These are phyloP conservation scores for Malus hybrid DNA, from an alignment of 331 rosid genomes.

Conservation along the genomic window DNA sequence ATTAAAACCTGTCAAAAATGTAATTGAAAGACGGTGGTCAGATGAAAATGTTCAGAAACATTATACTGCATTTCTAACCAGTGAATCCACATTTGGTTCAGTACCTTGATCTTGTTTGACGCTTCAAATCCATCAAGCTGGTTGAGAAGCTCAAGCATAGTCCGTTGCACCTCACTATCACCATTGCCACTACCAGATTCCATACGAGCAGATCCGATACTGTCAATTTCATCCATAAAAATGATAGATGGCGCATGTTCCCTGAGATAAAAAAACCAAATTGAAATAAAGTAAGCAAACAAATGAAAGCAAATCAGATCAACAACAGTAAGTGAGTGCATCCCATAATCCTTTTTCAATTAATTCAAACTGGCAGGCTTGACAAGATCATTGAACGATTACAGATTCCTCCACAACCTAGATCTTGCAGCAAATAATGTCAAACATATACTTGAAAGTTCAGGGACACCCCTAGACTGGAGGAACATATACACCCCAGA, in stretches of 20 bases:
- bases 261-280: constrained; percentile 30
- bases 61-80: neutral
- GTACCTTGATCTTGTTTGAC: constrained; percentile 96
- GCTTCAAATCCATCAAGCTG: constrained; percentile 99
- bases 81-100: neutral
- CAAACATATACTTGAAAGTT: neutral
- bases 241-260: constrained; percentile 98
- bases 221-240: constrained; percentile 98
- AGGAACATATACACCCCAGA: neutral
- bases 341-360: neutral
- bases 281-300: neutral
- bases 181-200: constrained; percentile 99
- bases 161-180: constrained; percentile 97
- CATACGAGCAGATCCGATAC: constrained; percentile 99
- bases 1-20: constrained; percentile 55
- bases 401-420: neutral
- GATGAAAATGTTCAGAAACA: neutral
- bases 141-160: constrained; percentile 98
- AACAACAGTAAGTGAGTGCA: neutral
- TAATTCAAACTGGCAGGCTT: neutral
- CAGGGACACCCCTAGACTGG: neutral
- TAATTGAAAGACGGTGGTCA: neutral
- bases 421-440: neutral
- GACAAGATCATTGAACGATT: neutral
- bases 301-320: no score